Evolutionary conservation across 768 basidiomycete genomes (phyloP).

Genomic region (Kwoniella europaea): DNA sequence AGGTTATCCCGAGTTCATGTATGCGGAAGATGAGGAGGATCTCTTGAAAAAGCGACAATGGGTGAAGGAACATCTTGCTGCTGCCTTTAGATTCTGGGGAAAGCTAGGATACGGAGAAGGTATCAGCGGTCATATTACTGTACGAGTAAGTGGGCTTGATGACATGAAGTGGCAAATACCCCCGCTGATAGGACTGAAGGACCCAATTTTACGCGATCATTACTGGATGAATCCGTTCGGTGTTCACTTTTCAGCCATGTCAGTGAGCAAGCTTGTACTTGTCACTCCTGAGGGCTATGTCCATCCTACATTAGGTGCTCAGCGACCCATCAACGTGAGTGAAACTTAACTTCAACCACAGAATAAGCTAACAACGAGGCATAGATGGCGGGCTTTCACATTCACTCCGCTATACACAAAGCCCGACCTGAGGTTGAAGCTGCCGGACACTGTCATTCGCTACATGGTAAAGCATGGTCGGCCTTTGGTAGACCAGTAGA

Average conservation of each 20-base stretch:
- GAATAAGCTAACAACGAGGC: background rate
- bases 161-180: background rate
- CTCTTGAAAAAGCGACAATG: conserved; percentile 41
- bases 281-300: conserved; percentile 61
- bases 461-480: conserved; percentile 43
- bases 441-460: conserved; percentile 44
- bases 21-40: conserved; percentile 34
- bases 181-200: conserved; percentile 1
- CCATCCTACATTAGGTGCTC: conserved; percentile 56
- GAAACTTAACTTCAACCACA: background rate
- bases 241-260: conserved; percentile 63
- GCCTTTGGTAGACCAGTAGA: conserved; percentile 40
- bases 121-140: conserved; percentile 35
- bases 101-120: conserved; percentile 43
- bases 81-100: conserved; percentile 44
- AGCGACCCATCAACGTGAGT: conserved; percentile 41
- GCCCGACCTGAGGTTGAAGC: conserved; percentile 47
- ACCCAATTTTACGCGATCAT: conserved; percentile 40
- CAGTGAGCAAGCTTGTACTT: conserved; percentile 62
- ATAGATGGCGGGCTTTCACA: conserved; percentile 59
- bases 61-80: conserved; percentile 43
- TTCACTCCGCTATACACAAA: conserved; percentile 61
- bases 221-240: conserved; percentile 58
- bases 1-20: conserved; percentile 33
- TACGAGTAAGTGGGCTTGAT: conserved; percentile 14